These are phyloP conservation scores for Pichia heedii DNA, from an alignment of 805 yeast species.

Conservation along the genomic window DNA sequence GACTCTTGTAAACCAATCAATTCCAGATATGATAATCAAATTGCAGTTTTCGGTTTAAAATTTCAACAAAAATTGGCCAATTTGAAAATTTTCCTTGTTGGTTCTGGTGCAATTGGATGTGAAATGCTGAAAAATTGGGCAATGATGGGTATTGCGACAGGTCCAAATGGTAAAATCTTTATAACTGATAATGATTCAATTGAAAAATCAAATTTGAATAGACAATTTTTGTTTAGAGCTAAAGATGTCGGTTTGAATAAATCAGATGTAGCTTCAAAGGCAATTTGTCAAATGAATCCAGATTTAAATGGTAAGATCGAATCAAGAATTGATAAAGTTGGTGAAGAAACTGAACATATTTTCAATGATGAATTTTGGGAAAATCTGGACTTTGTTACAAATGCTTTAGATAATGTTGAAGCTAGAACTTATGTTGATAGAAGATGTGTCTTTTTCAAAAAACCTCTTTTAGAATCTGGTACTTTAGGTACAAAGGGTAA, in stretches of 20 bases:
- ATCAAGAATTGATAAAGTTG: constrained; percentile 78
- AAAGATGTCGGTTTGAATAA: constrained; percentile 89
- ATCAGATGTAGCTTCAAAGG: constrained; percentile 82
- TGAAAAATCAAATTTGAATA: constrained; percentile 90
- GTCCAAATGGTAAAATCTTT: constrained; percentile 73
- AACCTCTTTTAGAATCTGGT: constrained; percentile 91
- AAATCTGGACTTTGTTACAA: constrained; percentile 78
- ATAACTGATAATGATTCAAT: constrained; percentile 93
- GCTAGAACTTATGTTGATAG: constrained; percentile 97
- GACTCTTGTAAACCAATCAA: constrained; percentile 67
- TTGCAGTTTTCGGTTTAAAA: constrained; percentile 83
- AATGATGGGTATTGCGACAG: constrained; percentile 88
- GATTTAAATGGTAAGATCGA: constrained; percentile 70
- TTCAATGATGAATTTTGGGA: constrained; percentile 85
- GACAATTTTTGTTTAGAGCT: constrained; percentile 93
- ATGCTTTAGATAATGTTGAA: constrained; percentile 95
- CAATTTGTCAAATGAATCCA: constrained; percentile 81
- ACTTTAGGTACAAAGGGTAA: constrained; percentile 98
- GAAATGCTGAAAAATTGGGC: constrained; percentile 99
- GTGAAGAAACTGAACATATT: constrained; percentile 82
- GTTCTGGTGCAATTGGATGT: constrained; percentile 98
- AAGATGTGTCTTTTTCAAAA: constrained; percentile 87
- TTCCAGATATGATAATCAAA: constrained; percentile 88
- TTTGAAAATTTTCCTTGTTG: constrained; percentile 81
- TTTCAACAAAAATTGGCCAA: constrained; percentile 70